Conservation (phyloP, 2,329 filamentous ascomycete species). For the Aspergillus sergii region DNA sequence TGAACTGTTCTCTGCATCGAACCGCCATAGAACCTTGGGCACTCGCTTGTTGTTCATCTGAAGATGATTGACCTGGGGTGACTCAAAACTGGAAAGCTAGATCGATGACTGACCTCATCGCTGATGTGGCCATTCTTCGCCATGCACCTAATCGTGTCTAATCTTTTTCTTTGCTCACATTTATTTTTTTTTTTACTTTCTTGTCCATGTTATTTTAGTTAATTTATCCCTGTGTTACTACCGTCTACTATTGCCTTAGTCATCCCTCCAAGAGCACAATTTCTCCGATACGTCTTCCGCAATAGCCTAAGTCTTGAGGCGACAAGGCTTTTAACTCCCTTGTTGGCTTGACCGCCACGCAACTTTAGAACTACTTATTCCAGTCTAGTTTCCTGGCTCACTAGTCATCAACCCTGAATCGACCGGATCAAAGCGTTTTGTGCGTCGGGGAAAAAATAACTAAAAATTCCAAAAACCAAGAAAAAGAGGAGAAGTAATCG, state of each 20-base stretch:
- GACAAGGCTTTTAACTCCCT: slow-evolving; percentile 1
- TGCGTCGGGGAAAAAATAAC: not conserved
- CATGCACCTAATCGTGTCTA: not conserved
- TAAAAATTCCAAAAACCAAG: not conserved
- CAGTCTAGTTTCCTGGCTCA: not conserved
- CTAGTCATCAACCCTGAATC: not conserved
- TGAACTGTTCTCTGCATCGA: slow-evolving; percentile 28
- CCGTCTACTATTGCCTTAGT: not conserved
- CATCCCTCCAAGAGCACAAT: not conserved
- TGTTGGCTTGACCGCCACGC: not conserved
- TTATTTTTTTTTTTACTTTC: not conserved
- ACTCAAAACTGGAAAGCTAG: slow-evolving; percentile 10
- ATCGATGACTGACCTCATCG: not conserved
- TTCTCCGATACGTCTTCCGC: not conserved
- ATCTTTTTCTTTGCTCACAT: not conserved
- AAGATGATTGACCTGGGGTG: not conserved
- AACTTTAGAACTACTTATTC: not conserved
- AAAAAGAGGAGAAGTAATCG: not conserved
- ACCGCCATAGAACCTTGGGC: slow-evolving; percentile 23
- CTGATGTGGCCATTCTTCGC: not conserved
- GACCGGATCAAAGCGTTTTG: slow-evolving; percentile 1
- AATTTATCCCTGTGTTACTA: not conserved
- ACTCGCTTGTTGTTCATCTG: not conserved
- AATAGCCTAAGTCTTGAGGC: not conserved
- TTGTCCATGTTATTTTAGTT: not conserved